Base-by-base conservation (phyloP, 2,329 filamentous ascomycete genomes). In the Penicillium vulpinum region DNA sequence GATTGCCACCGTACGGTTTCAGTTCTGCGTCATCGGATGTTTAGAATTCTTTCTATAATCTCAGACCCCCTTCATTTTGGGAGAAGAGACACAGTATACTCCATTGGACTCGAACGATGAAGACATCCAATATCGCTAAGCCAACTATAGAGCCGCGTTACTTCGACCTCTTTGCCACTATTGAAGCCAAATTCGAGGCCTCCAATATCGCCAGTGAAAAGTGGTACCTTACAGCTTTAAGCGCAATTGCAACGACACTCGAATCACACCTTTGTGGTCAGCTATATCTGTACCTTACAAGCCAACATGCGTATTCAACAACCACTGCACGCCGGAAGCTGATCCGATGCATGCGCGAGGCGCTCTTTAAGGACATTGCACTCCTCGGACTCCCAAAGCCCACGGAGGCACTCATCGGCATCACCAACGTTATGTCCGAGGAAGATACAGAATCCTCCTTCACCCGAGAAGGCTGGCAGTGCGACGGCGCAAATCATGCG, bases 301-400 rank as follows among this genome's bases (percentile, higher is more conserved):
- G 69, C 36, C 73, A 81, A 55, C 77, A 80, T 67, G 85, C 60
- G 16, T 69, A 70, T 51, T 53, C 65, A 7, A 69, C 62, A 18
- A 38, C 49, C 2, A 54, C 55, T 7, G 60, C 68, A 15, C 59
- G 57, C 16, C 47, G 18, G 35, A 44, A 10, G 13, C 29, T 60
- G 15, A 57, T 54, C 8, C 47, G 61, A 38, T 65, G 68, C 31
- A 62, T 72, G 2, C 76, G 84, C 21, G 84, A 87, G 68, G 78
- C 76, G 0, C 70, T 87, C 3, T 69, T 87, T 53, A 86, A 87
- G 67, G 71, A 78, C 5, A 75, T 83, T 5, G 72, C 73, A 15
- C 70, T 86, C 2, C 75, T 84, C 5, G 84, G 84, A 0, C 81
- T 86, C 0, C 83, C 81, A 64, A 86, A 84, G 64, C 82, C 83